These are phyloP conservation scores for Herpetomonas tarakana DNA, from an alignment of 208 protist species.

Conservation along the genomic window DNA sequence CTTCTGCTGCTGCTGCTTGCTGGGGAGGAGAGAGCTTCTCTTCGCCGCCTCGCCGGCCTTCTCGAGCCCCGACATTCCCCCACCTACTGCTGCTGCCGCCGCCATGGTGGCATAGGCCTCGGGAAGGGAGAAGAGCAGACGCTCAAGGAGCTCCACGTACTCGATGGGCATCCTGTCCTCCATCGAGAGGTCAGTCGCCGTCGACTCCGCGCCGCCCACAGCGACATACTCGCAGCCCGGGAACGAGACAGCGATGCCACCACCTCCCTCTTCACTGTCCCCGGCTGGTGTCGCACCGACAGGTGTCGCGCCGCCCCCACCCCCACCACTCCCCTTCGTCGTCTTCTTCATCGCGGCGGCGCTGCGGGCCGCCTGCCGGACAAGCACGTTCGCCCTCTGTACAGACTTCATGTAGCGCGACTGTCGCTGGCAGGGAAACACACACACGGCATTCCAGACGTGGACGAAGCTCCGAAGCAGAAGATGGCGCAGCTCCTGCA, in stretches of 20 bases:
- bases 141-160: constrained; percentile 58
- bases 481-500: constrained; percentile 29
- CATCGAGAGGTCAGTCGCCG: constrained; percentile 14
- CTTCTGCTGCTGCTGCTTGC: background rate
- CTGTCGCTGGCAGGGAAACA: constrained; percentile 55
- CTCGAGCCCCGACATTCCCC: too few relatives aligned
- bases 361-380: constrained; percentile 27
- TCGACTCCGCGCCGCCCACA: background rate
- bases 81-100: background rate
- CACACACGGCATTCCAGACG: constrained; percentile 56
- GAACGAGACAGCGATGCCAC: constrained; percentile 17
- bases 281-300: background rate
- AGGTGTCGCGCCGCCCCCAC: background rate
- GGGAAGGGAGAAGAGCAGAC: constrained; percentile 52
- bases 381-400: constrained; percentile 13
- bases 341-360: background rate
- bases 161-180: constrained; percentile 69
- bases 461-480: constrained; percentile 48
- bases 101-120: constrained; percentile 6
- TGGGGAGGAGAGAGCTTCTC: background rate
- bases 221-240: constrained; percentile 37
- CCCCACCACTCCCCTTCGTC: too few relatives aligned
- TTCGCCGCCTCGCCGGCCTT: too few relatives aligned
- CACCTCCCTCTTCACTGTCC: constrained; percentile 9
- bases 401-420: constrained; percentile 25